Base-by-base conservation (phyloP, 306 rosid genomes). In the Lathyrus sativus region DNA sequence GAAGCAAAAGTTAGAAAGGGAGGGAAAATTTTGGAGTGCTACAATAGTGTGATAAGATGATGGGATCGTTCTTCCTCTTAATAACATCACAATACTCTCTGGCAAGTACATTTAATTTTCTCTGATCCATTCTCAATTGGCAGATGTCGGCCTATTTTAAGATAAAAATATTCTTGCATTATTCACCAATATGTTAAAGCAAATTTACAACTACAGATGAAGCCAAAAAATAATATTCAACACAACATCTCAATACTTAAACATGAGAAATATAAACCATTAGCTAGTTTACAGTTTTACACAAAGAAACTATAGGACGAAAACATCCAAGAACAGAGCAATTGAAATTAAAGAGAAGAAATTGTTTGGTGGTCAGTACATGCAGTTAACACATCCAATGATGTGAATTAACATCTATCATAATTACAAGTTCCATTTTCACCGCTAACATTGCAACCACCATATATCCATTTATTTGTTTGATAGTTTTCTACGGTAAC, bases 101-200 rank as follows among this genome's bases (percentile, higher is more conserved):
- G 48, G 96, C 90, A 48, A 90, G 98, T 31, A 88, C 87, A 54
- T 88, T 92, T 63, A 89, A 96, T 82, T 92, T 85, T 46, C 93
- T 85, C 67, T 92, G 96, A 82, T 90, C 96, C 96, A 88, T 88
- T 85, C 96, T 96, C 81, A 92, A 43, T 78, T 90, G 98, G 89
- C 96, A 90, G 63, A 92, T 92, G 77, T 92, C 93, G 4, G 96
- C 96, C 96, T 92, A 48, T 67, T 80, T 35, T 42, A 42, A 69
- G 35, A 29, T 13, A 35, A 49, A 51, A 75, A 49, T 26, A 82
- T 56, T 50, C 7, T 60, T 41, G 66, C 57, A 44, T 70, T 53
- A 70, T 57, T 19, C 56, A 69, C 51, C 45, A 60, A 13, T 54
- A 24, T 9, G 9, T 62, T 75, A 17, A n/a, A 56, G 48, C 19